Conservation (phyloP, 345 rosid genomes). For the Eucalyptus victrix region DNA sequence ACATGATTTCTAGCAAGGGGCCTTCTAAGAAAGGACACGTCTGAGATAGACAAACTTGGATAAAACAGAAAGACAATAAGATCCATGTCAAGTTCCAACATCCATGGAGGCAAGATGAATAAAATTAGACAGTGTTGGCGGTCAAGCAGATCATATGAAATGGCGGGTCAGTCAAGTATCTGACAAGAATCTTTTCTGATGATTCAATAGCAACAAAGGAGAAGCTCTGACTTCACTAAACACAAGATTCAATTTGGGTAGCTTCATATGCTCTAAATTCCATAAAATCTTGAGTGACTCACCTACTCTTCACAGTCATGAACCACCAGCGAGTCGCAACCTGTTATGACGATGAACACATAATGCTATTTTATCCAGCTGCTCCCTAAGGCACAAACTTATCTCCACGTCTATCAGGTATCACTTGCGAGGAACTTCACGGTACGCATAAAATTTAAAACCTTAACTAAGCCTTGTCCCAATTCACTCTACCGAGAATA, state of each 20-base stretch:
- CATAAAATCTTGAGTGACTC: background rate
- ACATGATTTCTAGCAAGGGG: background rate
- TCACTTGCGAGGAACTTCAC: background rate
- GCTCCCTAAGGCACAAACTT: background rate
- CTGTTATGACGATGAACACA: background rate
- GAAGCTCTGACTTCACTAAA: background rate
- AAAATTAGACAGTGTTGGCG: background rate
- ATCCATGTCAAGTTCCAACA: background rate
- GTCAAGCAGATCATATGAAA: background rate
- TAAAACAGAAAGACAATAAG: background rate
- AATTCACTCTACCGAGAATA: background rate
- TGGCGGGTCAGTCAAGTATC: background rate
- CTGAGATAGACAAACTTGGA: background rate
- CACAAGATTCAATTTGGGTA: background rate
- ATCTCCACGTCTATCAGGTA: background rate
- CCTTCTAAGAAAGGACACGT: background rate
- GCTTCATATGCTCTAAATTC: background rate
- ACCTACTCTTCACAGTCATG: background rate
- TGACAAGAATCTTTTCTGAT: background rate
- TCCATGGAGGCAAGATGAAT: background rate
- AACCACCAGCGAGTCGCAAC: background rate
- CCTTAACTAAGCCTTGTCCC: background rate
- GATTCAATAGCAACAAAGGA: background rate
- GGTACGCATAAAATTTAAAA: background rate
- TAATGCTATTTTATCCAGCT: background rate